Evolutionary conservation across 176 grass and related monocot species (phyloP).

Genomic region (Hordeum marinum): DNA sequence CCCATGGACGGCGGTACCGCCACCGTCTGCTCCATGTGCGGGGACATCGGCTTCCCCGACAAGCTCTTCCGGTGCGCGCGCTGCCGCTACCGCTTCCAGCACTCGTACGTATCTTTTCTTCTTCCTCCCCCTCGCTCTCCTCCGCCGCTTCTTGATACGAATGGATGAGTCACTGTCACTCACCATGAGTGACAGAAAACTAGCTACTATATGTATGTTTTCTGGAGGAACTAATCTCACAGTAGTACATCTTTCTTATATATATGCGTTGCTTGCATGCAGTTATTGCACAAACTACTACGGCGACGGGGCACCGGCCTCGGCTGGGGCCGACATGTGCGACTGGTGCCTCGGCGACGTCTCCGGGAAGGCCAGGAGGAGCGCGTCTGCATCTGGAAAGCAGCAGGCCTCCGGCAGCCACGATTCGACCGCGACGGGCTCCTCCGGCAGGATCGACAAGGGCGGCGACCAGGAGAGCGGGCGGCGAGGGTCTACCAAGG

Average conservation of each 20-base stretch:
- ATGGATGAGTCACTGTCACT: too few relatives aligned
- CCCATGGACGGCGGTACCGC: slow-evolving; percentile 33
- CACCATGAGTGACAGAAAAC: background rate
- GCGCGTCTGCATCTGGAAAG: slow-evolving; percentile 24
- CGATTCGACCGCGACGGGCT: slow-evolving; percentile 31
- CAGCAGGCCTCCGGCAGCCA: slow-evolving; percentile 23
- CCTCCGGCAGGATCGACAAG: slow-evolving; percentile 2
- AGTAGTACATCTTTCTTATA: background rate
- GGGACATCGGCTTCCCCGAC: slow-evolving; percentile 94
- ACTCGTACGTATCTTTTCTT: slow-evolving; percentile 51
- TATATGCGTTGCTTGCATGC: background rate
- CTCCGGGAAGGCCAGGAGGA: slow-evolving; percentile 21
- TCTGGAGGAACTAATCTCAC: background rate
- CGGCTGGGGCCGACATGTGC: slow-evolving; percentile 49
- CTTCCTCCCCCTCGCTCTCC: background rate
- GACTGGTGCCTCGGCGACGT: slow-evolving; percentile 91
- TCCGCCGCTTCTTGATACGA: background rate
- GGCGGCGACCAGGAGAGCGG: slow-evolving; percentile 15
- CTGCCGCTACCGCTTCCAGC: slow-evolving; percentile 85
- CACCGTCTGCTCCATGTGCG: slow-evolving; percentile 91
- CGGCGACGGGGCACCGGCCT: slow-evolving; percentile 34
- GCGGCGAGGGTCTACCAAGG: slow-evolving; percentile 43
- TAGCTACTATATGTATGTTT: too few relatives aligned
- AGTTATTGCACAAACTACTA: slow-evolving; percentile 99
- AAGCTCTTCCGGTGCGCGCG: slow-evolving; percentile 90